A percentile compares a stretch with the other conserved stretches of the same genome.
These are phyloP conservation scores for Sclerotiophoma versabilis DNA, from an alignment of 2,329 filamentous ascomycete species.

Conservation along the genomic window DNA sequence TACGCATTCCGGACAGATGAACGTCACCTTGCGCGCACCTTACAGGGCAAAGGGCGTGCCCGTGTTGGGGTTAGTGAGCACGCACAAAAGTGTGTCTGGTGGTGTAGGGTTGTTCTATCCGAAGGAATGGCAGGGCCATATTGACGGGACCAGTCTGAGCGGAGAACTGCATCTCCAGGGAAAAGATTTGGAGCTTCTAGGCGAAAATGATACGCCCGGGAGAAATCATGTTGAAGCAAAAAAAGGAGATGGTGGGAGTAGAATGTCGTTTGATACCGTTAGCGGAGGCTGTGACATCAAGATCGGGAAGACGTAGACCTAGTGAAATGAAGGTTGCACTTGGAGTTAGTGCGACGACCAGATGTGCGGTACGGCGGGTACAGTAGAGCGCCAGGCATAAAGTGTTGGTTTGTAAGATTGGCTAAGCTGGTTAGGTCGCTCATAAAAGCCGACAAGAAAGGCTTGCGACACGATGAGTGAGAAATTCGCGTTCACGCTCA, in stretches of 20 bases:
- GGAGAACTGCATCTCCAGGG: conserved; percentile 51
- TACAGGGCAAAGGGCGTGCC: conserved; percentile 37
- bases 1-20: conserved; percentile 46
- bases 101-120: conserved; percentile 50
- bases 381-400: background rate
- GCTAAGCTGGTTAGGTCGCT: background rate
- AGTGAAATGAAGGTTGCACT: too few species aligned
- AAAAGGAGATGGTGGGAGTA: conserved; percentile 49
- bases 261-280: conserved; percentile 43
- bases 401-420: background rate
- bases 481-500: background rate
- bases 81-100: conserved; percentile 48
- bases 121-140: conserved; percentile 51
- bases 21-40: conserved; percentile 42
- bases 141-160: conserved; percentile 48
- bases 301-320: conserved; percentile 30
- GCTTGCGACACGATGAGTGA: background rate
- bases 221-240: conserved; percentile 48
- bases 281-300: conserved; percentile 44
- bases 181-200: conserved; percentile 45
- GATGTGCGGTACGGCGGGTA: background rate
- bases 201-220: conserved; percentile 35
- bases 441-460: background rate
- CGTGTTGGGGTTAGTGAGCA: conserved; percentile 40
- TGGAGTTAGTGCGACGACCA: background rate